These are phyloP conservation scores for Lizanozyma gosingica DNA, from an alignment of 1,139 yeast genomes.

Conservation along the genomic window DNA sequence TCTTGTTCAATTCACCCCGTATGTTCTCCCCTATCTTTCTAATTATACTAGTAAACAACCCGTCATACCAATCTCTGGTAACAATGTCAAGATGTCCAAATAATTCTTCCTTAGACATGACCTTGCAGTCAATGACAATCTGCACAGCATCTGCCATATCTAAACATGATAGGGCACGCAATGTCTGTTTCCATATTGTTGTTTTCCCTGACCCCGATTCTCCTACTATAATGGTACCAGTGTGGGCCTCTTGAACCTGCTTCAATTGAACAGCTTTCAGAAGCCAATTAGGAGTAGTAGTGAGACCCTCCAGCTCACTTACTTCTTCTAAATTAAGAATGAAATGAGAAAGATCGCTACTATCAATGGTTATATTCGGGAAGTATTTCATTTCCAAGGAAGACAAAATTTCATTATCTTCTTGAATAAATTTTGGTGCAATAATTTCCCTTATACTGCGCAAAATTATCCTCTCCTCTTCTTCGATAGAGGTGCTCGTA, in stretches of 20 bases:
- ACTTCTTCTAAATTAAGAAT: slow-evolving; percentile 8
- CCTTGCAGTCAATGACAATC: slow-evolving; percentile 66
- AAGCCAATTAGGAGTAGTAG: slow-evolving; percentile 33
- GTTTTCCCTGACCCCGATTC: slow-evolving; percentile 72
- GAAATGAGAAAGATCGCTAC: slow-evolving; percentile 12
- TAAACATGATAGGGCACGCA: slow-evolving; percentile 31
- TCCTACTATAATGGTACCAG: slow-evolving; percentile 81
- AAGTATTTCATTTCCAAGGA: slow-evolving; percentile 20
- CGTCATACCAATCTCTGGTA: slow-evolving; percentile 92
- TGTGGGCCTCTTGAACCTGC: slow-evolving; percentile 57
- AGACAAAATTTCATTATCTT: slow-evolving; percentile 38
- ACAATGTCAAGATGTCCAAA: slow-evolving; percentile 67
- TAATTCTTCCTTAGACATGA: slow-evolving; percentile 53
- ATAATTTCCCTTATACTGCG: slow-evolving; percentile 52
- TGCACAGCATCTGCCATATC: slow-evolving; percentile 27
- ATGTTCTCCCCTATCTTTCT: slow-evolving; percentile 51
- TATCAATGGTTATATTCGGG: slow-evolving; percentile 9
- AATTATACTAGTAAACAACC: slow-evolving; percentile 63
- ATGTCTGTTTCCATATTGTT: slow-evolving; percentile 39
- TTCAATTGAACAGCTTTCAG: slow-evolving; percentile 54
- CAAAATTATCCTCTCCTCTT: slow-evolving; percentile 25
- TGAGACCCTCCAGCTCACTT: slow-evolving; percentile 14
- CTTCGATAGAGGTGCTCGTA: neutral
- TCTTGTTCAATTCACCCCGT: slow-evolving; percentile 47
- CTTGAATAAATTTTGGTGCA: slow-evolving; percentile 51